These are phyloP conservation scores for Rostrohypoxylon terebratum DNA, from an alignment of 495 filamentous ascomycete species.

Conservation along the genomic window DNA sequence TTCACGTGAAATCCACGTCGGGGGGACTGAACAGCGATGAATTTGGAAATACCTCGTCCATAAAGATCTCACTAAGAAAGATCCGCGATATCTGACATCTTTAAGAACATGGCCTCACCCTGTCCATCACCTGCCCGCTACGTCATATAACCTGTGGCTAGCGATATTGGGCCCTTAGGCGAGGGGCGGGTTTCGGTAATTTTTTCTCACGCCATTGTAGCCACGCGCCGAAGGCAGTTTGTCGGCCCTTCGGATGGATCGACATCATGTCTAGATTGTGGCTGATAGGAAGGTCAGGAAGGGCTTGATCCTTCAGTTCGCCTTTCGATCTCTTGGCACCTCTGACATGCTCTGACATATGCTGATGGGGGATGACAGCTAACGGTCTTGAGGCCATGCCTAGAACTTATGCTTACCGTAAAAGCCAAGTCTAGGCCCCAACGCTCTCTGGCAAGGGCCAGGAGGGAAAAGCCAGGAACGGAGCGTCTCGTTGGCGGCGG, in stretches of 20 bases:
- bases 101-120: constrained; percentile 12
- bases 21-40: constrained; percentile 14
- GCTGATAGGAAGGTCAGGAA: constrained; percentile 21
- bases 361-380: constrained; percentile 10
- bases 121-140: constrained; percentile 10
- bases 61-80: neutral
- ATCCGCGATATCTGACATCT: constrained; percentile 23
- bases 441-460: constrained; percentile 2
- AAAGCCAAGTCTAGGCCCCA: constrained; percentile 33
- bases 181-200: constrained; percentile 35
- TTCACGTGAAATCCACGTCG: constrained; percentile 24
- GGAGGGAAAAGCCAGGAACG: constrained; percentile 20
- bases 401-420: constrained; percentile 28
- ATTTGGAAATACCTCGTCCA: constrained; percentile 23
- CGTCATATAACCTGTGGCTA: constrained; percentile 14
- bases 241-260: constrained; percentile 35
- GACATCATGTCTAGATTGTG: constrained; percentile 36
- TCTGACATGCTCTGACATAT: constrained; percentile 29
- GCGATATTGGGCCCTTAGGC: constrained; percentile 29
- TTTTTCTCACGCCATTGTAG: neutral
- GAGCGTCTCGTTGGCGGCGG: constrained; percentile 18
- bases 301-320: constrained; percentile 26
- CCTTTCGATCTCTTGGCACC: constrained; percentile 35
- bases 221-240: constrained; percentile 11
- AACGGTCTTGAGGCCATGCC: constrained; percentile 11